These are phyloP conservation scores for Wallacemonas rigidus DNA, from an alignment of 208 protist genomes.

Conservation along the genomic window DNA sequence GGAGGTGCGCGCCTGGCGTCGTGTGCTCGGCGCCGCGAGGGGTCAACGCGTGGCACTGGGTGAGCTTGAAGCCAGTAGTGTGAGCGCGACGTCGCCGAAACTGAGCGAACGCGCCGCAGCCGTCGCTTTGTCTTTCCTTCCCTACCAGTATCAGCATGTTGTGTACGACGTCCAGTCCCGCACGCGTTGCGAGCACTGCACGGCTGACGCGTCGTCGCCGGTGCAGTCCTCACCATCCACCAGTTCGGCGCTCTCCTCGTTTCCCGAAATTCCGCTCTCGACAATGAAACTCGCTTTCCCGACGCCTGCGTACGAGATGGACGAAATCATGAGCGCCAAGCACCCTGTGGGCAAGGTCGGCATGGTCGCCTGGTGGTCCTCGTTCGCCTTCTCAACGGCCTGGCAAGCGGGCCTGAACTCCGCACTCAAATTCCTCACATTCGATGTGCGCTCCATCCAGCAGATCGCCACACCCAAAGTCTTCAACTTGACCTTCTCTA, in stretches of 20 bases:
- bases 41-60: too few species aligned
- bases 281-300: slow-evolving; percentile 25
- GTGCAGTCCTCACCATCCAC: background rate
- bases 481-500: slow-evolving; percentile 53
- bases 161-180: slow-evolving; percentile 11
- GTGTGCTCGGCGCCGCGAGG: background rate
- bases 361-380: slow-evolving; percentile 89
- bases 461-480: slow-evolving; percentile 49
- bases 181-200: background rate
- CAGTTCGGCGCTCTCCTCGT: background rate
- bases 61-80: too few species aligned
- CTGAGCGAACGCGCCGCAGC: background rate
- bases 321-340: slow-evolving; percentile 24
- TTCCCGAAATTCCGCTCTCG: slow-evolving; percentile 6
- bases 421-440: slow-evolving; percentile 68
- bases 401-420: slow-evolving; percentile 49
- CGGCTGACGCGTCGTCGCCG: background rate
- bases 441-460: slow-evolving; percentile 74
- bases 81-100: too few species aligned
- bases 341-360: slow-evolving; percentile 63
- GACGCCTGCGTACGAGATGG: slow-evolving; percentile 24
- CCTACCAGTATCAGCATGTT: slow-evolving; percentile 14
- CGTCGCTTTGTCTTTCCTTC: background rate
- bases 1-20: background rate
- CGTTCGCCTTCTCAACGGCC: slow-evolving; percentile 66